These are phyloP conservation scores for Cytospora paraplurivora DNA, from an alignment of 2,329 filamentous ascomycete species.

Conservation along the genomic window DNA sequence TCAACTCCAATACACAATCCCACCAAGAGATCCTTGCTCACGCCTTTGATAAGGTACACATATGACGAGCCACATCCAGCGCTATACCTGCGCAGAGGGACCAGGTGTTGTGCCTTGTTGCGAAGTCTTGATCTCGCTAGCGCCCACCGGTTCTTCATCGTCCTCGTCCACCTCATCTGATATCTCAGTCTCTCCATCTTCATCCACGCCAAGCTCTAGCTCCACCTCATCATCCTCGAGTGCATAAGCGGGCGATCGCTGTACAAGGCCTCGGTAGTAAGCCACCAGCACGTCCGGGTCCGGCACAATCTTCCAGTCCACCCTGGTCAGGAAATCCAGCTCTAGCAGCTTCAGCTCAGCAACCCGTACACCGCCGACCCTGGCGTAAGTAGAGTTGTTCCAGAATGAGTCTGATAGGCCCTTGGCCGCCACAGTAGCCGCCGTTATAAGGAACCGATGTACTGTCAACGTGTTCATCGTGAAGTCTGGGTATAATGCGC, in stretches of 20 bases:
- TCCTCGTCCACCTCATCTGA: conserved; percentile 41
- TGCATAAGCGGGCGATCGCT: conserved; percentile 58
- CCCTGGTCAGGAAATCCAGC: conserved; percentile 86
- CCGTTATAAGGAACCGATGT: conserved; percentile 94
- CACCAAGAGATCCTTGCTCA: neutral
- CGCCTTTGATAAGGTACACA: neutral
- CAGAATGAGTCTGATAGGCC: conserved; percentile 96
- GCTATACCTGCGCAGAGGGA: conserved; percentile 5
- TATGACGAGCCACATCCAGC: conserved; percentile 1
- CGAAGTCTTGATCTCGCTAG: conserved; percentile 19
- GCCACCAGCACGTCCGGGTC: conserved; percentile 91
- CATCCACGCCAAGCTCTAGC: conserved; percentile 37
- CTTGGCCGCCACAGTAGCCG: conserved; percentile 93
- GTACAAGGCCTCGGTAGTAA: conserved; percentile 88
- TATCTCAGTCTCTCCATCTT: conserved; percentile 37
- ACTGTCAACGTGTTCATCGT: conserved; percentile 96
- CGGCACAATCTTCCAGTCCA: conserved; percentile 97
- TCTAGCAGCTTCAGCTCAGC: conserved; percentile 89
- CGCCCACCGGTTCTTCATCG: conserved; percentile 34
- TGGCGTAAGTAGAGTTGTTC: conserved; percentile 96
- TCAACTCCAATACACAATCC: neutral
- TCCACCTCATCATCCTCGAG: conserved; percentile 42
- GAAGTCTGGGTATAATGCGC: conserved; percentile 88
- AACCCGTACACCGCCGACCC: conserved; percentile 89
- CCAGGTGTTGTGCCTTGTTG: conserved; percentile 12